Conservation (phyloP, 768 basidiomycete species). For the Lentinus tigrinus region DNA sequence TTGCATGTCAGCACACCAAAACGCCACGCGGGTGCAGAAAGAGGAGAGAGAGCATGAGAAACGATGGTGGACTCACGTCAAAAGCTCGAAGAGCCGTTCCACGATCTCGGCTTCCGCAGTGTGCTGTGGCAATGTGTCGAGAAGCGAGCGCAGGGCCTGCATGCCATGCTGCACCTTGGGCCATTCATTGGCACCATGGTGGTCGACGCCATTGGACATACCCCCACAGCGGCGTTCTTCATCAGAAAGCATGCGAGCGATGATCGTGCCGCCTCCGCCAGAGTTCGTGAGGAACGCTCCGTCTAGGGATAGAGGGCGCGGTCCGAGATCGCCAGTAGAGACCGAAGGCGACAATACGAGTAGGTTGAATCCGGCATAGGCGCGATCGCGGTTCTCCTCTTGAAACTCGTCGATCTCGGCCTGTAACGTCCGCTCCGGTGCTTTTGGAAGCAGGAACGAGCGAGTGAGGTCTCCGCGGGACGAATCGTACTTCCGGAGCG, state of each 20-base stretch:
- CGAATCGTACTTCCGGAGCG: conserved; percentile 42
- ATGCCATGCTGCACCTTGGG: conserved; percentile 70
- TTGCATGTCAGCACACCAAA: not conserved
- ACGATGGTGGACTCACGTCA: conserved; percentile 55
- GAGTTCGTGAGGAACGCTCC: conserved; percentile 64
- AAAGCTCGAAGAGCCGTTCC: conserved; percentile 59
- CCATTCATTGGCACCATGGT: conserved; percentile 60
- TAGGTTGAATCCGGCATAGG: conserved; percentile 81
- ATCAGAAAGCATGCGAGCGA: conserved; percentile 48
- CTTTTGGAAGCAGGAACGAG: conserved; percentile 61
- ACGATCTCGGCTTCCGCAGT: conserved; percentile 52
- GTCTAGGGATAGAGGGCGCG: conserved; percentile 42
- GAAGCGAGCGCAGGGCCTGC: conserved; percentile 41
- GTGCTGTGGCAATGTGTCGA: conserved; percentile 37
- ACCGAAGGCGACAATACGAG: conserved; percentile 54
- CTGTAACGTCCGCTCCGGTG: conserved; percentile 42
- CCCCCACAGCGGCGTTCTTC: conserved; percentile 54
- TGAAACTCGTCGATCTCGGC: conserved; percentile 48
- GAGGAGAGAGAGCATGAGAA: conserved; percentile 8
- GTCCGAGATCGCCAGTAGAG: not conserved
- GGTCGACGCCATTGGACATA: conserved; percentile 76
- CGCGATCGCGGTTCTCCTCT: conserved; percentile 38
- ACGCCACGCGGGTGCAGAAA: not conserved
- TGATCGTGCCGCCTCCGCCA: conserved; percentile 64
- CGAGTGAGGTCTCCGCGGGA: conserved; percentile 72